phyloP scores from a whole-genome alignment of 1,139 yeast species.

The Eremothecium gossypii region DNA sequence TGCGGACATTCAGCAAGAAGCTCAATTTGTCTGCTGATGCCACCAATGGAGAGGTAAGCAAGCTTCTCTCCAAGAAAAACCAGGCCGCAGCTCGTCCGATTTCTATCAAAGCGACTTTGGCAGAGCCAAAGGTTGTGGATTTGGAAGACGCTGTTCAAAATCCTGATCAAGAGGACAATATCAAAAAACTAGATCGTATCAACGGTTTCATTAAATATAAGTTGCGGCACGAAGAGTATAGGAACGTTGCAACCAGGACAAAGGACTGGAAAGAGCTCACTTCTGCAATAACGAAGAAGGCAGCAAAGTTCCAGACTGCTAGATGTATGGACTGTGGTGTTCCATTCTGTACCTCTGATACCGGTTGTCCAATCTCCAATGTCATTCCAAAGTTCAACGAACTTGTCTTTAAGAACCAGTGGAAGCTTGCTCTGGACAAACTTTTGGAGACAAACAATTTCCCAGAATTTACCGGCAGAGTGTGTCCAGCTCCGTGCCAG shows the following conservation, averaged over 20 bases:
- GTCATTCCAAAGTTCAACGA: slow-evolving; percentile 98
- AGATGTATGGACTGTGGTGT: slow-evolving; percentile 99
- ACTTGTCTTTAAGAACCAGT: slow-evolving; percentile 86
- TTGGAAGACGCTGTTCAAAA: slow-evolving; percentile 83
- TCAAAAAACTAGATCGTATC: slow-evolving; percentile 50
- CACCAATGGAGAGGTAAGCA: slow-evolving; percentile 68
- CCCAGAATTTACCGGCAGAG: slow-evolving; percentile 97
- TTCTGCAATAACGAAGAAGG: slow-evolving; percentile 71
- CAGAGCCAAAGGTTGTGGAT: slow-evolving; percentile 82
- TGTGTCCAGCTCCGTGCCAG: slow-evolving; percentile 98
- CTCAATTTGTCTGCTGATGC: slow-evolving; percentile 81
- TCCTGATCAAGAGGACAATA: slow-evolving; percentile 50
- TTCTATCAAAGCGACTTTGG: slow-evolving; percentile 35
- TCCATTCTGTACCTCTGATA: slow-evolving; percentile 96
- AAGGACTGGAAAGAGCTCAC: slow-evolving; percentile 92
- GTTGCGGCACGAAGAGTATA: slow-evolving; percentile 80
- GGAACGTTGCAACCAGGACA: slow-evolving; percentile 67
- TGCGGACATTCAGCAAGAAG: slow-evolving; percentile 46
- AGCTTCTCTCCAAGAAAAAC: slow-evolving; percentile 35
- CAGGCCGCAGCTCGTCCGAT: slow-evolving; percentile 32
- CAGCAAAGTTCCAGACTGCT: slow-evolving; percentile 87
- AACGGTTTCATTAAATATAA: slow-evolving; percentile 91
- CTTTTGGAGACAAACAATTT: slow-evolving; percentile 93
- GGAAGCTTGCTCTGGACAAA: slow-evolving; percentile 91
- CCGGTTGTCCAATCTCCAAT: slow-evolving; percentile 96